Conservation (phyloP, 2,329 filamentous ascomycete genomes). For the Monilinia aucupariae region DNA sequence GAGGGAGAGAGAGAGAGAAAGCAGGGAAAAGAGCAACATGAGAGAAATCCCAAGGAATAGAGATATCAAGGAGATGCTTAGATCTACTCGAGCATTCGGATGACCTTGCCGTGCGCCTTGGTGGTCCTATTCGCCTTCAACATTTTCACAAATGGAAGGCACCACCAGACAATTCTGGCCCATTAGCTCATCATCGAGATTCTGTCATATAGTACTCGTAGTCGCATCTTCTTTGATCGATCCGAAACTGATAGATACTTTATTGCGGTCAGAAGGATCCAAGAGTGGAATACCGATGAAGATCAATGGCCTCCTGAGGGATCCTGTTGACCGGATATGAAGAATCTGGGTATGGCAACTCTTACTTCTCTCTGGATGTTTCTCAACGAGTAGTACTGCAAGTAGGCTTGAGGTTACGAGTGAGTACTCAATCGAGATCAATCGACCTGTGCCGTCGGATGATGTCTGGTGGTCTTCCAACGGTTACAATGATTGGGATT, state of each 20-base stretch:
- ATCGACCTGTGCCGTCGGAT: no score
- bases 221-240: neutral
- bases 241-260: conserved; percentile 2
- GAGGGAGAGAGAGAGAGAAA: neutral
- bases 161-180: neutral
- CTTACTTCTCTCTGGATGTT: no score
- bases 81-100: neutral
- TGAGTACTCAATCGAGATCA: no score
- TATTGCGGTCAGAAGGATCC: neutral
- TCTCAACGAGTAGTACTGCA: no score
- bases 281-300: no score
- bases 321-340: no score
- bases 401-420: no score
- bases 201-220: neutral
- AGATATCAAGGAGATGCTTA: neutral
- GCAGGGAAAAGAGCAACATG: neutral
- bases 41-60: neutral
- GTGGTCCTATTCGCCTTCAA: neutral
- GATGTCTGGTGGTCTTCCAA: no score
- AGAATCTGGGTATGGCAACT: no score
- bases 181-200: neutral
- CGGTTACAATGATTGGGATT: no score
- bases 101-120: neutral
- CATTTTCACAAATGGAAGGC: neutral
- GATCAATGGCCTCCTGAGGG: no score